Percentiles rank a stretch among this genome's conserved stretches.
These are phyloP conservation scores for Pythium grandisporangium DNA, from an alignment of 352 stramenopile genomes.

Conservation along the genomic window DNA sequence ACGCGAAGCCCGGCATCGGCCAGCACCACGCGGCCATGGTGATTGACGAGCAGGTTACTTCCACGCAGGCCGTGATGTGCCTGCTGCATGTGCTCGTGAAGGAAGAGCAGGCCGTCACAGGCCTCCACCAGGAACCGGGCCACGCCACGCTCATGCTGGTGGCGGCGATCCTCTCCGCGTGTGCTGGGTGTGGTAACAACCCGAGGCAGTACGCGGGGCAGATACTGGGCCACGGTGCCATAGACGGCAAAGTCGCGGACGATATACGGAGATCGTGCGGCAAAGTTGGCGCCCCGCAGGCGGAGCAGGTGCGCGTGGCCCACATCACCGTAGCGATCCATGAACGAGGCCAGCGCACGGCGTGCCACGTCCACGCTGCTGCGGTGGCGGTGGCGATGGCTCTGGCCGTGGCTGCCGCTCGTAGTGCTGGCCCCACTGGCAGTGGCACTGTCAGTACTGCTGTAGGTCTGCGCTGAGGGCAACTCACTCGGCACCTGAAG, in stretches of 20 bases:
- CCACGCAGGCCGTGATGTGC: conserved; percentile 49
- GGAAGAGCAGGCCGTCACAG: conserved; percentile 44
- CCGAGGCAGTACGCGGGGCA: conserved; percentile 23
- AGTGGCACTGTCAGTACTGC: too few relatives aligned
- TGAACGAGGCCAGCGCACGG: conserved; percentile 33
- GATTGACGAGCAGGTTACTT: conserved; percentile 67
- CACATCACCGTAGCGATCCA: conserved; percentile 35
- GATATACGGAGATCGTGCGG: conserved; percentile 29
- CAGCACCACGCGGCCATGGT: conserved; percentile 48
- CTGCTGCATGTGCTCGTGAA: conserved; percentile 44
- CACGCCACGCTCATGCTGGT: conserved; percentile 30
- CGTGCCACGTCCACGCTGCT: conserved; percentile 32
- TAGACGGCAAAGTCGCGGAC: conserved; percentile 56
- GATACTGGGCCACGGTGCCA: conserved; percentile 36
- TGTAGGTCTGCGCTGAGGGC: too few relatives aligned
- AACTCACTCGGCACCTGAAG: too few relatives aligned
- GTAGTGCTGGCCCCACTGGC: too few relatives aligned
- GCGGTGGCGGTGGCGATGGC: too few relatives aligned
- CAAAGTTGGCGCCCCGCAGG: conserved; percentile 51
- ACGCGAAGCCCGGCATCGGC: conserved; percentile 31
- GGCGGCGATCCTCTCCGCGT: conserved; percentile 9
- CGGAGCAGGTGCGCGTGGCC: conserved; percentile 49
- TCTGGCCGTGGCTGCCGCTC: too few relatives aligned
- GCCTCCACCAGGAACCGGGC: conserved; percentile 53
- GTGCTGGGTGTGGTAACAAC: too few relatives aligned